Percentiles rank a stretch among this genome's conserved stretches.
phyloP scores from a whole-genome alignment of 768 basidiomycete species.

The Russula sp. region DNA sequence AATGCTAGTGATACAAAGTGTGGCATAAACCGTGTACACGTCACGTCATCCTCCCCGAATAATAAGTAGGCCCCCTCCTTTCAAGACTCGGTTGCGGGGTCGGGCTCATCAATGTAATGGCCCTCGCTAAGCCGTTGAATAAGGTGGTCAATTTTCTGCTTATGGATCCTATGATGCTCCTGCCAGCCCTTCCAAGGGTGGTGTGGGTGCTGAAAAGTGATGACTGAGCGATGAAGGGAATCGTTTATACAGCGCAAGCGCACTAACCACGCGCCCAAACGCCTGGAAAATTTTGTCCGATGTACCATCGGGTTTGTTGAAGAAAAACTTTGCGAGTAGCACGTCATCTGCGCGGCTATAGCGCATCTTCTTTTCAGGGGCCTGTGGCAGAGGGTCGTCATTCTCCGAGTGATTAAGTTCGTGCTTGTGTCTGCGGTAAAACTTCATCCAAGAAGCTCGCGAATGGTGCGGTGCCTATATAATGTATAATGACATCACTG shows the following conservation, averaged over 20 bases:
- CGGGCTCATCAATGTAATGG: constrained; percentile 39
- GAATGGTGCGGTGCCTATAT: constrained; percentile 80
- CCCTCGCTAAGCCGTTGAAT: constrained; percentile 55
- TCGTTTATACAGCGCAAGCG: background rate
- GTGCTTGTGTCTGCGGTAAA: constrained; percentile 82
- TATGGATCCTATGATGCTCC: constrained; percentile 85
- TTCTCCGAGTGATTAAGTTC: constrained; percentile 61
- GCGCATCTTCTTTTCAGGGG: constrained; percentile 83
- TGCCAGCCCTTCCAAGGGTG: constrained; percentile 96
- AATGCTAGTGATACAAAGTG: constrained; percentile 18
- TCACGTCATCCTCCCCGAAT: background rate
- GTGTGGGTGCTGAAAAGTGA: constrained; percentile 55
- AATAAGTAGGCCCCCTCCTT: background rate
- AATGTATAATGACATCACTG: background rate
- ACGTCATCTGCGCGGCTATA: constrained; percentile 77
- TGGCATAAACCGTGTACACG: constrained; percentile 1
- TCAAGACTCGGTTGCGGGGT: constrained; percentile 15
- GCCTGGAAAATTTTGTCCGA: constrained; percentile 79
- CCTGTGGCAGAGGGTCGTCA: constrained; percentile 64
- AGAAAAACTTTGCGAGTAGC: constrained; percentile 68
- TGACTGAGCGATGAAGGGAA: background rate
- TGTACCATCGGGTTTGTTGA: constrained; percentile 67
- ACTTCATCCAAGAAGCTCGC: constrained; percentile 92
- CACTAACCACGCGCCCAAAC: constrained; percentile 61
- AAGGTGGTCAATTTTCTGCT: constrained; percentile 76